Base-by-base conservation (phyloP, 2,329 filamentous ascomycete genomes). In the Emmonsiellopsis sp. region DNA sequence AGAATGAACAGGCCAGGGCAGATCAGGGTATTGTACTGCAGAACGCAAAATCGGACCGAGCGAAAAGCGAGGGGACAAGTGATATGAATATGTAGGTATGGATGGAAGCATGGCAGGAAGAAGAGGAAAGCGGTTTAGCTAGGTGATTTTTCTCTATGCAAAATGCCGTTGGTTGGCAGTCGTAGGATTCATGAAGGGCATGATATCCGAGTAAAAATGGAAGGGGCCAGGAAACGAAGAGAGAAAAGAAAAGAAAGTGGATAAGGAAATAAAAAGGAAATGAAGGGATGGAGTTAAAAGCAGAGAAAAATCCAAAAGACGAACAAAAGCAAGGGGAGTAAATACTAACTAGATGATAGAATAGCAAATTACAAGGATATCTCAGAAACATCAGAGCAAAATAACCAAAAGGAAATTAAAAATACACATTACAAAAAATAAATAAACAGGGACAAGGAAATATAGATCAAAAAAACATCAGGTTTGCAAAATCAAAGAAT, bases 171-270 rank as follows among this genome's bases (percentile, higher is more conserved):
- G 20, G 20, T 1, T 26, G 20, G 20, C 7, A 15, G 35, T 49
- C 47, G 35, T 49, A 13, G 47, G 47, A 13, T 49, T 31, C 47
- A 49, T 49, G 35, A 49, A 11, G 41, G 31, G 4, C 13, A 31
- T 40, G 37, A 15, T 40, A 40, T 40, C 10, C 15, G 20, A 50
- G 15, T 20, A 20, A 26, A 1, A 13, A 48, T 11, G 11, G 8
- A 11, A 11, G 32, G 8, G 9, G 38, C 16, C 9, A 11, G 40
- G 31, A 31, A 32, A 40, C 11, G 15, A 37, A 49, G 45, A 43
- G 42, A 31, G 37, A 37, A 55, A 35, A 16, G 53, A 53, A 54
- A 41, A 42, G 43, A 52, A 53, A 31, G 30, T 31, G 30, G 37
- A 45, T 15, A 30, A n/a, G 6, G 4, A 37, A 32, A 40, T 16